Percentiles rank a stretch among this genome's conserved stretches.
Conservation (phyloP, 2,329 filamentous ascomycete species). For the Pseudogymnoascus sp. region DNA sequence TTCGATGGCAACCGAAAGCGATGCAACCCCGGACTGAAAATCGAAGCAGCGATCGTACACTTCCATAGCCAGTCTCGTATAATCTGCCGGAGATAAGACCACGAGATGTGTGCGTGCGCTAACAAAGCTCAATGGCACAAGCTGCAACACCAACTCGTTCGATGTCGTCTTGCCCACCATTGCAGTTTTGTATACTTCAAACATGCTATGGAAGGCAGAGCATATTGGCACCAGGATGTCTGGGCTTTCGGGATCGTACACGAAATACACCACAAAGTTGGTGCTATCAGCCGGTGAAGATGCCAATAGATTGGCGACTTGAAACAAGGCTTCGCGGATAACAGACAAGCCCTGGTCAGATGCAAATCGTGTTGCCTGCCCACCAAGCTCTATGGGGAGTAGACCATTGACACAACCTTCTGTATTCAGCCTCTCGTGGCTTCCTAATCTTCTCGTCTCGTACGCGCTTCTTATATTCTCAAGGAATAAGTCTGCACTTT, state of each 20-base stretch:
- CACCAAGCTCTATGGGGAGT: constrained; percentile 26
- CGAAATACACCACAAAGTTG: constrained; percentile 68
- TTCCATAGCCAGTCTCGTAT: constrained; percentile 59
- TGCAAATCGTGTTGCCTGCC: constrained; percentile 26
- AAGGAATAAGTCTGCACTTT: constrained; percentile 55
- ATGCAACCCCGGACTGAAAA: constrained; percentile 47
- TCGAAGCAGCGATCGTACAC: constrained; percentile 67
- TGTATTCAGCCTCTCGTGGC: constrained; percentile 39
- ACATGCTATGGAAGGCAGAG: constrained; percentile 63
- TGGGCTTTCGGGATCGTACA: constrained; percentile 58
- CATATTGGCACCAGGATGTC: constrained; percentile 61
- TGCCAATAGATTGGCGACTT: constrained; percentile 25
- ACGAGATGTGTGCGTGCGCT: constrained; percentile 54
- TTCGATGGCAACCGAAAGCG: constrained; percentile 66
- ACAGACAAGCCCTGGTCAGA: constrained; percentile 8
- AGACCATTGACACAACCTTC: constrained; percentile 29
- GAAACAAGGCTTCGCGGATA: constrained; percentile 21
- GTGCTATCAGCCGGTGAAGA: constrained; percentile 29
- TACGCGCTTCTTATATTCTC: constrained; percentile 61
- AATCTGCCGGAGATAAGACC: constrained; percentile 51
- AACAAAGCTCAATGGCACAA: constrained; percentile 61
- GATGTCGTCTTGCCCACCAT: constrained; percentile 38
- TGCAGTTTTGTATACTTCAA: constrained; percentile 50
- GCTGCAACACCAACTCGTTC: constrained; percentile 67
- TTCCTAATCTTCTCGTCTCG: constrained; percentile 64